Evolutionary conservation across 495 filamentous ascomycete species (phyloP).

Genomic region (Cenococcum geophilum): DNA sequence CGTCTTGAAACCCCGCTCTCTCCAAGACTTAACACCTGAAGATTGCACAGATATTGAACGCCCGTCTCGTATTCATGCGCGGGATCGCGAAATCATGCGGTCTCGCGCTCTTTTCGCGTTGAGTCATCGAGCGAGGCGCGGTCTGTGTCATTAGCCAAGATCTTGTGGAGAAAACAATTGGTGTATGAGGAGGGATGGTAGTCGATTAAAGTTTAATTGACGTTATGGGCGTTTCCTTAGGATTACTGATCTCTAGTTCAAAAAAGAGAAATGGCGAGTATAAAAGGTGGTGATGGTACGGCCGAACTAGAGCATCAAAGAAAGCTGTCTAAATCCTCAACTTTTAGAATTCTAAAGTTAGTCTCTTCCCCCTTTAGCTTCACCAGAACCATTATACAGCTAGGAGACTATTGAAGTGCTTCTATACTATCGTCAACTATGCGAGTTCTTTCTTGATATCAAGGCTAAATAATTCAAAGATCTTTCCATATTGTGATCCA

Average conservation of each 20-base stretch:
- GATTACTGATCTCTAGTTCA: neutral
- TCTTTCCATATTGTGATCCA: neutral
- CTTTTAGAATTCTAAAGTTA: neutral
- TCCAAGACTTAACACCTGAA: neutral
- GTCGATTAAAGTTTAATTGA: neutral
- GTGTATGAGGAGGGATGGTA: neutral
- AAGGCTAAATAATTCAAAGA: neutral
- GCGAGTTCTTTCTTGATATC: no score
- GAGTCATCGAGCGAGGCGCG: neutral
- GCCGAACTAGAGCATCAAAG: neutral
- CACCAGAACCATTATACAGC: neutral
- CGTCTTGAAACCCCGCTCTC: neutral
- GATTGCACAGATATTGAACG: neutral
- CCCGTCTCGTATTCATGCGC: conserved; percentile 1
- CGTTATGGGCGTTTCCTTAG: neutral
- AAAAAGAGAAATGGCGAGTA: neutral
- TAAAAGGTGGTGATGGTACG: neutral
- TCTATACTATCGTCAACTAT: no score
- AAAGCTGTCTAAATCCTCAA: neutral
- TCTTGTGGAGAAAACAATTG: neutral
- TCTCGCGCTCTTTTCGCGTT: conserved; percentile 1
- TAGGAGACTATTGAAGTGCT: neutral
- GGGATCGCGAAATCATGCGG: conserved; percentile 2
- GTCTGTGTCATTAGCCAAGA: neutral
- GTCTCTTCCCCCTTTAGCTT: no score